phyloP scores from a whole-genome alignment of 2,329 filamentous ascomycete genomes.

The Lasiodiplodia sp. region DNA sequence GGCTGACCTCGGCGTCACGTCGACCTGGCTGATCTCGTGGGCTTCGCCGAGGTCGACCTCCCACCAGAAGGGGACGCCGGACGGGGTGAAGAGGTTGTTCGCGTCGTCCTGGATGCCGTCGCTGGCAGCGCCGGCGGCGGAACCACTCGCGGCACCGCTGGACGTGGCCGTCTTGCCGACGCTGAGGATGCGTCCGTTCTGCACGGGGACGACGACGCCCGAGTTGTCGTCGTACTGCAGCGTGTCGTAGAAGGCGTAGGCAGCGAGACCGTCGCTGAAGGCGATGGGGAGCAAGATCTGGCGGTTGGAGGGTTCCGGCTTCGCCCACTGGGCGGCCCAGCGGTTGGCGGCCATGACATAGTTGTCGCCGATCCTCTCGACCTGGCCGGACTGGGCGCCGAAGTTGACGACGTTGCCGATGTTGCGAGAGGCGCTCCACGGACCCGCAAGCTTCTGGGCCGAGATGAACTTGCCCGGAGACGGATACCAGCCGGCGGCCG shows the following conservation, averaged over 20 bases:
- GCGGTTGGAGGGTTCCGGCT: slow-evolving; percentile 31
- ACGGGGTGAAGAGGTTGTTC: slow-evolving; percentile 31
- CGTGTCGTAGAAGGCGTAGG: slow-evolving; percentile 33
- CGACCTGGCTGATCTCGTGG: slow-evolving; percentile 31
- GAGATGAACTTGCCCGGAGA: slow-evolving; percentile 30
- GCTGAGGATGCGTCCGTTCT: slow-evolving; percentile 34
- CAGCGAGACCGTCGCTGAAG: slow-evolving; percentile 30
- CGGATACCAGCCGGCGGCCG: slow-evolving; percentile 35
- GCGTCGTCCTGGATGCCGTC: slow-evolving; percentile 12
- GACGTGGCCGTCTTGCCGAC: slow-evolving; percentile 31
- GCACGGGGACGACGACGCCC: slow-evolving; percentile 33
- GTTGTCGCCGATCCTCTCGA: slow-evolving; percentile 24
- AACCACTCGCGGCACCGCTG: slow-evolving; percentile 29
- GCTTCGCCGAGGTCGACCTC: slow-evolving; percentile 33
- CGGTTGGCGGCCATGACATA: slow-evolving; percentile 33
- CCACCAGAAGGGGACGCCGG: slow-evolving; percentile 34
- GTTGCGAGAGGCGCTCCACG: slow-evolving; percentile 31
- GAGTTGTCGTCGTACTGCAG: slow-evolving; percentile 34
- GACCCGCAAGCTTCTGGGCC: background rate
- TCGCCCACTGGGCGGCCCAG: slow-evolving; percentile 34
- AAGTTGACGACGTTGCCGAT: slow-evolving; percentile 34
- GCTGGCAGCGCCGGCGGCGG: slow-evolving; percentile 5
- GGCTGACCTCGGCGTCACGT: slow-evolving; percentile 33
- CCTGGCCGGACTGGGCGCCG: slow-evolving; percentile 33
- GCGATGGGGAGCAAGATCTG: slow-evolving; percentile 34